Conservation (phyloP, 495 filamentous ascomycete genomes). For the Neurospora sp. region DNA sequence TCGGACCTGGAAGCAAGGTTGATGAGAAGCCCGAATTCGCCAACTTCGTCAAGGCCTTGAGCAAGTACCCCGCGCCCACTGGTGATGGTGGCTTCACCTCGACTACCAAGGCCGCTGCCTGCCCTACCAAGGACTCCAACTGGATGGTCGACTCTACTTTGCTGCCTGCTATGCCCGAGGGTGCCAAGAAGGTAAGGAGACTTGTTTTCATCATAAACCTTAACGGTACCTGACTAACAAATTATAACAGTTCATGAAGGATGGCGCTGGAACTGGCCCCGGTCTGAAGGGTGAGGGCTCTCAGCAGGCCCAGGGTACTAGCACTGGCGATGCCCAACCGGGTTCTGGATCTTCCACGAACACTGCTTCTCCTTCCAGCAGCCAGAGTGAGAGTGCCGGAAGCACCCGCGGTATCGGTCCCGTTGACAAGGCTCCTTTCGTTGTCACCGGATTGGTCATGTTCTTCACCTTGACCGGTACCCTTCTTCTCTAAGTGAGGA, state of each 20-base stretch:
- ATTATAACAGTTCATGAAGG: slow-evolving; percentile 44
- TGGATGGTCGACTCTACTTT: slow-evolving; percentile 61
- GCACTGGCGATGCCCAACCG: slow-evolving; percentile 51
- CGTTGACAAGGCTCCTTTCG: slow-evolving; percentile 44
- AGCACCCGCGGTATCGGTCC: slow-evolving; percentile 25
- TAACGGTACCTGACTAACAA: no score
- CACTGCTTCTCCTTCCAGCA: slow-evolving; percentile 22
- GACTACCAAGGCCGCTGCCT: slow-evolving; percentile 52
- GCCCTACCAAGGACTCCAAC: slow-evolving; percentile 55
- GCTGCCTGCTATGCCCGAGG: slow-evolving; percentile 67
- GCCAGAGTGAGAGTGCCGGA: slow-evolving; percentile 25
- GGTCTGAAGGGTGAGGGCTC: slow-evolving; percentile 66
- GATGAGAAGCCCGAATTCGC: slow-evolving; percentile 50
- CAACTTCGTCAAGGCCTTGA: slow-evolving; percentile 55
- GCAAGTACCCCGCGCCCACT: slow-evolving; percentile 49
- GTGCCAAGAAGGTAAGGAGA: slow-evolving; percentile 34
- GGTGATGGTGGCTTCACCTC: slow-evolving; percentile 72
- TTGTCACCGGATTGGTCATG: slow-evolving; percentile 44
- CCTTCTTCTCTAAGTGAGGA: slow-evolving; percentile 42
- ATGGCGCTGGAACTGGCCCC: slow-evolving; percentile 61
- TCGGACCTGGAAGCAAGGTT: slow-evolving; percentile 40
- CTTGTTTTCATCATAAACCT: no score
- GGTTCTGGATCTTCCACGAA: slow-evolving; percentile 48
- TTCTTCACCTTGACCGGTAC: slow-evolving; percentile 57
- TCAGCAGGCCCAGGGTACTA: slow-evolving; percentile 53